Evolutionary conservation across 495 filamentous ascomycete genomes (phyloP).

Genomic region (Xylaria curta): DNA sequence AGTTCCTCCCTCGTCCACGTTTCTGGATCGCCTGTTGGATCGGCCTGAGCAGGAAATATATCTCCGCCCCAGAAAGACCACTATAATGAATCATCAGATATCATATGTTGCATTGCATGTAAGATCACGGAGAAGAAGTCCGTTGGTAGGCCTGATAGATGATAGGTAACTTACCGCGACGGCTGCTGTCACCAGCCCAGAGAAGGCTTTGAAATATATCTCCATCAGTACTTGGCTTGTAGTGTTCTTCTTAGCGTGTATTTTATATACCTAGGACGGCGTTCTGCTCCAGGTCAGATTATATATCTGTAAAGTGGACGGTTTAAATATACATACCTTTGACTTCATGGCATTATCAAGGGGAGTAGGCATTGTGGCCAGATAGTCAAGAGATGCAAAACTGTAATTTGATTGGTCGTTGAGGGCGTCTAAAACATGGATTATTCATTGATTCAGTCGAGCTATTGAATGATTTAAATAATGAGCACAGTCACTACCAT

Average conservation of each 20-base stretch:
- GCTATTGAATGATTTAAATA: neutral
- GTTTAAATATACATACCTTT: slow-evolving; percentile 63
- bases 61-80: slow-evolving; percentile 86
- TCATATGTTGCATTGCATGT: neutral
- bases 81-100: slow-evolving; percentile 17
- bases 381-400: neutral
- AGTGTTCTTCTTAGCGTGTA: neutral
- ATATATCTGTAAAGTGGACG: neutral
- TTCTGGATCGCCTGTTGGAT: slow-evolving; percentile 82
- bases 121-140: neutral
- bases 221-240: slow-evolving; percentile 36
- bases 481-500: slow-evolving; percentile 25
- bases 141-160: neutral
- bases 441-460: neutral
- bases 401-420: slow-evolving; percentile 3
- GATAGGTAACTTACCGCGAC: slow-evolving; percentile 54
- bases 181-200: slow-evolving; percentile 82
- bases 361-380: slow-evolving; percentile 69
- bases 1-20: slow-evolving; percentile 77
- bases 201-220: slow-evolving; percentile 63
- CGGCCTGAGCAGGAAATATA: slow-evolving; percentile 72
- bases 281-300: slow-evolving; percentile 31
- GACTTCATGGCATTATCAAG: slow-evolving; percentile 81
- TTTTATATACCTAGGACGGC: slow-evolving; percentile 40
- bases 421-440: neutral